phyloP scores from a whole-genome alignment of 148 eudicot genomes.

The Silene uniflora region DNA sequence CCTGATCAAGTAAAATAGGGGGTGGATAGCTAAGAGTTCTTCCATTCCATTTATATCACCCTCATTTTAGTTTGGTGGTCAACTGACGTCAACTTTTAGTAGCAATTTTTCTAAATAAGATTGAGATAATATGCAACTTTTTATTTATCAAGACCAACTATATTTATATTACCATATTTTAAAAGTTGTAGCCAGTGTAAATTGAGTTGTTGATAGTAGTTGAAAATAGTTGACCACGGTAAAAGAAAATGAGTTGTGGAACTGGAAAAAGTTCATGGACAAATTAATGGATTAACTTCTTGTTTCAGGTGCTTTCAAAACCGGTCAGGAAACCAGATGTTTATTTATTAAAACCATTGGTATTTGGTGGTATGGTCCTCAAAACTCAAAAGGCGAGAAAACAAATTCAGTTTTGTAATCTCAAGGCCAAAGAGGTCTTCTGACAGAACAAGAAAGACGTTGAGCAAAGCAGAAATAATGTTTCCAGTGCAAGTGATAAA shows the following conservation, averaged over 20 bases:
- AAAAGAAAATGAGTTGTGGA: neutral
- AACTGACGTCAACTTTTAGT: neutral
- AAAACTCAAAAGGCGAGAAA: neutral
- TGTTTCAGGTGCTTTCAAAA: neutral
- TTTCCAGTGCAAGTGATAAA: neutral
- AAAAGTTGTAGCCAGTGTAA: no score
- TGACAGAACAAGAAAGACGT: neutral
- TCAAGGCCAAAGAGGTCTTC: neutral
- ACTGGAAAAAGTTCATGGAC: neutral
- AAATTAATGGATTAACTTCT: neutral
- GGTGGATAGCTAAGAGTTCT: neutral
- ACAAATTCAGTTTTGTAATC: neutral
- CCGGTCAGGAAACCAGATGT: neutral
- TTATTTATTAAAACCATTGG: neutral
- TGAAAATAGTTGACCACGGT: neutral
- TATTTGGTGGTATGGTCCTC: neutral
- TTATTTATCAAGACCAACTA: neutral
- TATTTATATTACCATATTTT: no score
- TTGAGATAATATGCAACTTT: neutral
- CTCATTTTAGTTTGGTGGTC: neutral
- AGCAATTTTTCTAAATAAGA: neutral
- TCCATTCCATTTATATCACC: neutral
- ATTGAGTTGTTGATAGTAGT: neutral
- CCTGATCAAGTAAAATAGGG: slow-evolving; percentile 33
- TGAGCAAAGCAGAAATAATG: neutral